phyloP scores from a whole-genome alignment of 2,329 filamentous ascomycete species.

The Claviceps sp. region DNA sequence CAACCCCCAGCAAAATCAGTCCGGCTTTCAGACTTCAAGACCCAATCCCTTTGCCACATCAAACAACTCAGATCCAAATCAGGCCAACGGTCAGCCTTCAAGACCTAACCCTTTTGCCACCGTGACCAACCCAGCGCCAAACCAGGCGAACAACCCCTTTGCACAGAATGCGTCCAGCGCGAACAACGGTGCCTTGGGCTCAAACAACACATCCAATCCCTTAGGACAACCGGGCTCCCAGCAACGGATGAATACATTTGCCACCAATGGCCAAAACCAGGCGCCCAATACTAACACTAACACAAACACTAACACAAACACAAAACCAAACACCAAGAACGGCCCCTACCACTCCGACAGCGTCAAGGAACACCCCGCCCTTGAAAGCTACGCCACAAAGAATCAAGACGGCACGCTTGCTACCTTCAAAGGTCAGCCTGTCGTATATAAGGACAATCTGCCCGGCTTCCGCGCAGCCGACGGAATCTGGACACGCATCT shows the following conservation, averaged over 20 bases:
- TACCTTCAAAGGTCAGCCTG: slow-evolving; percentile 50
- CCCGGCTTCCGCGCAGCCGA: slow-evolving; percentile 39
- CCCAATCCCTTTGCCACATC: too few relatives aligned
- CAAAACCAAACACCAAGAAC: not conserved
- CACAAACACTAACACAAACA: too few relatives aligned
- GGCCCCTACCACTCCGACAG: slow-evolving; percentile 32
- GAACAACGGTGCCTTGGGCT: slow-evolving; percentile 12
- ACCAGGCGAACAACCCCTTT: slow-evolving; percentile 14
- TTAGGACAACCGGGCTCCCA: slow-evolving; percentile 13
- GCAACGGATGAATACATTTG: slow-evolving; percentile 16
- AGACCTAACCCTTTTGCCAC: slow-evolving; percentile 16
- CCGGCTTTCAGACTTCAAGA: too few relatives aligned
- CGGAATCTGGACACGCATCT: slow-evolving; percentile 50
- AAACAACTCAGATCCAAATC: not conserved
- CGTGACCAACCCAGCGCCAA: slow-evolving; percentile 5
- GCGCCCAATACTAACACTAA: too few relatives aligned
- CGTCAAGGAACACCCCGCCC: slow-evolving; percentile 29
- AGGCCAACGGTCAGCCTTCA: slow-evolving; percentile 1
- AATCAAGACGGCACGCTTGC: slow-evolving; percentile 31
- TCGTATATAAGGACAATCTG: slow-evolving; percentile 39
- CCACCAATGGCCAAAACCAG: slow-evolving; percentile 6
- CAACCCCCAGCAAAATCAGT: slow-evolving; percentile 5
- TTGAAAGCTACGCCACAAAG: slow-evolving; percentile 30
- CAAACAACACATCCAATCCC: slow-evolving; percentile 6
- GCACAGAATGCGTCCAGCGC: slow-evolving; percentile 2